Evolutionary conservation across 345 rosid genomes (phyloP).

Genomic region (Boechera stricta): DNA sequence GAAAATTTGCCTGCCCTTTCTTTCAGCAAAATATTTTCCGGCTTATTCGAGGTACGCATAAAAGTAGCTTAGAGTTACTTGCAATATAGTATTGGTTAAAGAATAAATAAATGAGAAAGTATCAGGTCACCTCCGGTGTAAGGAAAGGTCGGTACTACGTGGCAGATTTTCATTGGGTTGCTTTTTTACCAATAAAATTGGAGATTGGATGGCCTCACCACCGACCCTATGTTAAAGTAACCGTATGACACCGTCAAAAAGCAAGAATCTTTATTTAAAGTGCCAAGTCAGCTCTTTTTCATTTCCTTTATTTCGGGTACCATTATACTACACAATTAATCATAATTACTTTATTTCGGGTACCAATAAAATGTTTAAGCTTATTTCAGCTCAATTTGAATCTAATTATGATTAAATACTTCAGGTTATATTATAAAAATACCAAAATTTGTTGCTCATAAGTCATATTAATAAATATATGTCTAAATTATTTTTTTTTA

Average conservation of each 20-base stretch:
- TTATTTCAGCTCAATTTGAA: background rate
- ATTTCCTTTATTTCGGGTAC: conserved; percentile 14
- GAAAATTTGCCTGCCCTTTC: background rate
- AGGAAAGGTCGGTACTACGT: conserved; percentile 37
- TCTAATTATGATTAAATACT: background rate
- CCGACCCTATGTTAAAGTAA: conserved; percentile 22
- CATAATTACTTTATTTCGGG: too few relatives aligned
- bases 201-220: conserved; percentile 45
- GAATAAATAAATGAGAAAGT: conserved; percentile 31
- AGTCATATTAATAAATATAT: background rate
- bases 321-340: background rate
- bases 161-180: background rate
- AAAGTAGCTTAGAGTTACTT: background rate
- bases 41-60: background rate
- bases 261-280: conserved; percentile 42
- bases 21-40: background rate
- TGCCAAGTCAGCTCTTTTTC: conserved; percentile 33
- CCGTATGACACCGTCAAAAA: conserved; percentile 40
- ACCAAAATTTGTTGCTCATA: background rate
- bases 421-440: background rate
- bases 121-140: conserved; percentile 29
- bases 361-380: background rate
- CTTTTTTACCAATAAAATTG: conserved; percentile 3
- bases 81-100: background rate
- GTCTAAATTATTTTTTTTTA: background rate